Evolutionary conservation across 768 basidiomycete species (phyloP), one percentile per base, ranked within the genome.

Genomic region (Termitomyces sp.): DNA sequence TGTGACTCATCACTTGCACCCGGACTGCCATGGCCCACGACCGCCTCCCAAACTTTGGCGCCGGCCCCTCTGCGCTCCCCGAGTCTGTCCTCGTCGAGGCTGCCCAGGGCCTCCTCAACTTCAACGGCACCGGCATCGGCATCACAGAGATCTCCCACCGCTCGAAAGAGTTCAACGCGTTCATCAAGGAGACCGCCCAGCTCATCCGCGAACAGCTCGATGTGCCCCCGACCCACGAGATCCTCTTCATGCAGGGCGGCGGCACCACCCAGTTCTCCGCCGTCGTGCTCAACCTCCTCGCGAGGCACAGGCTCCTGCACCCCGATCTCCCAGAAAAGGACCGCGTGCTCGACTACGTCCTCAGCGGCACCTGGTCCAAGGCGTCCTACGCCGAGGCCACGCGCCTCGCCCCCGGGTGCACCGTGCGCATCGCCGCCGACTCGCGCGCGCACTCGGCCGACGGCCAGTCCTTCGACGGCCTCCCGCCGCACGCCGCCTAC

Each of bases 121-220:
- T 93, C 72, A 77, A 87, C 56, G 81, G 81, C 48, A 95, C 92
- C 2, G 97, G 97, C 28, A 95, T 98, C 60, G 97, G 97, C 45
- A 85, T 99, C 69, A 90, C 93, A 44, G 97, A 99, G 72, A 84
- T 98, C 69, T 96, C 94, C 1, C 97, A 99, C 72, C 90, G 97
- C 63, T 94, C 94, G 41, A 85, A 90, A 65, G 89, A 94, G 62
- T 98, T 98, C 71, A 79, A 80, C 53, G 77, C 80, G 22, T 88
- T 87, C 72, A 71, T 95, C 62, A 73, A 77, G 56, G 70, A 77
- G 51, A 76, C 88, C 66, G 84, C 88, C 72, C 69, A 74, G 37
- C 82, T 84, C 67, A 83, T 94, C 60, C 85, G 93, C 57, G 75
- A 73, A 15, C 87, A 94, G 65, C 87, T 98, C 58, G 73, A 80